Evolutionary conservation across 352 stramenopile species (phyloP).

Genomic region (Phytophthora boehmeriae): DNA sequence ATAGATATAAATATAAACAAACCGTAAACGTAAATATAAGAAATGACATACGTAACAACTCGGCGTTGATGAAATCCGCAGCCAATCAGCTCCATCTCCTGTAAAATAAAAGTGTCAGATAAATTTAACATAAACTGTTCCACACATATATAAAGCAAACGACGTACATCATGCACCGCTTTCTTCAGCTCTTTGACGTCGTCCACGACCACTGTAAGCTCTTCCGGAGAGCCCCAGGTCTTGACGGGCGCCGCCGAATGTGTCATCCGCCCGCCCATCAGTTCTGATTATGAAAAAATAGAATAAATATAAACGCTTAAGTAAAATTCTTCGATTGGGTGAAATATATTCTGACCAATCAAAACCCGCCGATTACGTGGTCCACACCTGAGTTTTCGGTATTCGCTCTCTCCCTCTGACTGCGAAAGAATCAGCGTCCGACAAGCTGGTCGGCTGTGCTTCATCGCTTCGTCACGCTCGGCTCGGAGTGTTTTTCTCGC

Average conservation of each 20-base stretch:
- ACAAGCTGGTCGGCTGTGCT: conserved; percentile 16
- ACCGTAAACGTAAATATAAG: conserved; percentile 23
- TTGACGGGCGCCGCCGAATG: conserved; percentile 18
- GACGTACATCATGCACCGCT: conserved; percentile 58
- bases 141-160: neutral
- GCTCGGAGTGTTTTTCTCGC: conserved; percentile 12
- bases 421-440: conserved; percentile 3
- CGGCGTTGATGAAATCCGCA: conserved; percentile 75
- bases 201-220: conserved; percentile 46
- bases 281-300: conserved; percentile 2
- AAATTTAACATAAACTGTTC: neutral
- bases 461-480: conserved; percentile 1
- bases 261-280: conserved; percentile 20
- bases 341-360: neutral
- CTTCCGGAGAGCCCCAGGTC: conserved; percentile 33
- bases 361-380: neutral
- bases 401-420: conserved; percentile 9
- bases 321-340: neutral
- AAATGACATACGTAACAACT: conserved; percentile 63
- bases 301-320: neutral
- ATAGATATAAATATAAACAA: conserved; percentile 48
- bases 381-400: neutral
- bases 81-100: conserved; percentile 80
- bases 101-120: neutral
- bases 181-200: conserved; percentile 68